Conservation (phyloP, 2,329 filamentous ascomycete species). For the Ceratocystis harringtonii region DNA sequence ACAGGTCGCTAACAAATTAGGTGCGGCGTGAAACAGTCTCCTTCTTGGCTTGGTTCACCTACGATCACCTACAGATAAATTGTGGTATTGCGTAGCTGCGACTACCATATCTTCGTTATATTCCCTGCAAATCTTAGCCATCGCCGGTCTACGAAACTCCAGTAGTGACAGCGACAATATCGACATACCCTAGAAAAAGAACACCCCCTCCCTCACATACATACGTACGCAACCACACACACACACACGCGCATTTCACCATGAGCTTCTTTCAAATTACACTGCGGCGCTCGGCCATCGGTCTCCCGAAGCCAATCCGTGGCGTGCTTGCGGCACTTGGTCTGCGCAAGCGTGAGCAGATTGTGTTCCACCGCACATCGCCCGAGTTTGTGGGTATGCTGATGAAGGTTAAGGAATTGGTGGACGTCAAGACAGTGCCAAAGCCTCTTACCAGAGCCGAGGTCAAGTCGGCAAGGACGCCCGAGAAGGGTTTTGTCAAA, state of each 20-base stretch:
- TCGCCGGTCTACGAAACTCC: not conserved
- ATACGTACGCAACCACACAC: slow-evolving; percentile 10
- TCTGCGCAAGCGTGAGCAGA: slow-evolving; percentile 67
- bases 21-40: not conserved
- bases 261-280: slow-evolving; percentile 87
- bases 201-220: not conserved
- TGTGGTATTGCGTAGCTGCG: not conserved
- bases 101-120: too few relatives aligned
- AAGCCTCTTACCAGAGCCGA: slow-evolving; percentile 46
- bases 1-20: not conserved
- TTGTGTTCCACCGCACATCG: slow-evolving; percentile 76
- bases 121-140: not conserved
- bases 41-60: not conserved
- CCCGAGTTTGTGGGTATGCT: slow-evolving; percentile 77
- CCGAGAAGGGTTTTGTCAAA: slow-evolving; percentile 66
- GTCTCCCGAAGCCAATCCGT: slow-evolving; percentile 62
- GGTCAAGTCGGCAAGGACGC: slow-evolving; percentile 55
- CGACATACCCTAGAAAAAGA: not conserved
- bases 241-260: slow-evolving; percentile 9
- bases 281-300: slow-evolving; percentile 77
- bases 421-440: slow-evolving; percentile 66
- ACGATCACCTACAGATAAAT: not conserved
- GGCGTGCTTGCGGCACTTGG: slow-evolving; percentile 76
- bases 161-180: not conserved
- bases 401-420: slow-evolving; percentile 85